Percentiles rank a stretch among this genome's conserved stretches.
These are phyloP conservation scores for Ophiocordyceps camponoti-leonardi DNA, from an alignment of 2,329 filamentous ascomycete species.

Conservation along the genomic window DNA sequence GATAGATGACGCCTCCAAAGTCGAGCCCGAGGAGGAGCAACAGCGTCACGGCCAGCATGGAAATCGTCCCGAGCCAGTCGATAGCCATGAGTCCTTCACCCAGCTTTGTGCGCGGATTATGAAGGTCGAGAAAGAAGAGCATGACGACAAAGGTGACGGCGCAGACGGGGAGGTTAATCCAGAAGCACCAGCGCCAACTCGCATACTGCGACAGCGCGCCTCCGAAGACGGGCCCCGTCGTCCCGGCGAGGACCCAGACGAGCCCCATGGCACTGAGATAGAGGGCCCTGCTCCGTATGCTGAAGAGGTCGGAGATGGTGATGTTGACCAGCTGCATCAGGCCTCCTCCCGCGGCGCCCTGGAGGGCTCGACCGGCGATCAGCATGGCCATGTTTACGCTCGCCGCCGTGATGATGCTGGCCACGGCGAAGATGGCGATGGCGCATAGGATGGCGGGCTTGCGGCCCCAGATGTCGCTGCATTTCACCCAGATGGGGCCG, in stretches of 20 bases:
- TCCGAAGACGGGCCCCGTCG: slow-evolving; percentile 50
- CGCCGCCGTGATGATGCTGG: slow-evolving; percentile 35
- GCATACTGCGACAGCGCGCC: slow-evolving; percentile 47
- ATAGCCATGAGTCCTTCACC: slow-evolving; percentile 44
- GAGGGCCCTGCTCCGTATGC: slow-evolving; percentile 29
- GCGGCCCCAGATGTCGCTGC: slow-evolving; percentile 41
- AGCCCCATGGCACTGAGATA: slow-evolving; percentile 35
- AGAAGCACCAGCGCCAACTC: slow-evolving; percentile 56
- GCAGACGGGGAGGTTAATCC: slow-evolving; percentile 40
- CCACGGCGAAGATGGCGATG: slow-evolving; percentile 34
- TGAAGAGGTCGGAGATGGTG: slow-evolving; percentile 37
- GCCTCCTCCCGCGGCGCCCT: slow-evolving; percentile 39
- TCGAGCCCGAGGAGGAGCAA: slow-evolving; percentile 80
- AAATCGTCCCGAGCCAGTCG: slow-evolving; percentile 36
- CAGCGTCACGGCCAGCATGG: slow-evolving; percentile 59
- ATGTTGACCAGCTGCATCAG: slow-evolving; percentile 44
- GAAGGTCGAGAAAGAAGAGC: slow-evolving; percentile 47
- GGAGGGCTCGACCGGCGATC: slow-evolving; percentile 36
- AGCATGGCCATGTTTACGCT: slow-evolving; percentile 32
- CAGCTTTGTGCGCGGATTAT: slow-evolving; percentile 49
- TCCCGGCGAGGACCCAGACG: slow-evolving; percentile 47
- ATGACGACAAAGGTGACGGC: slow-evolving; percentile 29
- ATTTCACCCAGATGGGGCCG: slow-evolving; percentile 52
- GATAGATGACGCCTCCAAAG: slow-evolving; percentile 59
- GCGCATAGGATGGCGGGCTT: slow-evolving; percentile 34